Evolutionary conservation across 2,329 filamentous ascomycete species (phyloP), one percentile per base, ranked within the genome.

Genomic region (Xylariaceae sp.): DNA sequence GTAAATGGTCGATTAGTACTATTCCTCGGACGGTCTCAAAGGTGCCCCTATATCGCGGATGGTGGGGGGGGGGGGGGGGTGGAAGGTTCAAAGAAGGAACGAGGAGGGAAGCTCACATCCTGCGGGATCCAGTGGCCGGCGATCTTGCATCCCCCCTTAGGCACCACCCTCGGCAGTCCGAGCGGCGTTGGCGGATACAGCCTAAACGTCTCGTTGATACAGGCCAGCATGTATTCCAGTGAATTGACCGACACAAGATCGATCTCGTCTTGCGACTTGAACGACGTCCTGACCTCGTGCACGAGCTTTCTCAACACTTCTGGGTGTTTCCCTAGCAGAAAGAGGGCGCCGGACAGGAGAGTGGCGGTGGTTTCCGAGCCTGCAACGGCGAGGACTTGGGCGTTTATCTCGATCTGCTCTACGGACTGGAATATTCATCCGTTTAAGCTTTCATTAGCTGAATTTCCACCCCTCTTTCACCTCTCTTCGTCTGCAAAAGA

Each of bases 171-270:
- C 1, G 54, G 51, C 7, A 60, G 24, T 0, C 51, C 51, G 5
- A 14, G 17, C 0, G 50, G 35, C 9, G 51, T 51, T 9, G 57
- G 57, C 16, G 68, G 66, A 38, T 68, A 70, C 30, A 63, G 50
- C 5, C 68, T 57, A 34, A 71, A 44, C 3, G 54, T 44, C 50
- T 71, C 68, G 21, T 69, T 59, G 5, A 71, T 54, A 34, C 53
- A 58, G 3, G 67, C 68, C 9, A 61, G 50, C 50, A 70, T 59
- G 36, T 70, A 71, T 3, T 47, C 16, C 1, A 69, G 46, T 2
- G 47, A 40, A 24, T 45, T 45, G 5, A 63, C 57, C 2, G 34
- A 39, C 15, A 43, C 32, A 11, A 42, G 13, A 28, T 42, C 24
- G 9, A 46, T 46, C 14, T 68, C 61, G 0, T 62, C 55, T 16